Evolutionary conservation across 1,284 basidiomycete genomes (phyloP).

Genomic region (Sanghuangporus sanghuang): DNA sequence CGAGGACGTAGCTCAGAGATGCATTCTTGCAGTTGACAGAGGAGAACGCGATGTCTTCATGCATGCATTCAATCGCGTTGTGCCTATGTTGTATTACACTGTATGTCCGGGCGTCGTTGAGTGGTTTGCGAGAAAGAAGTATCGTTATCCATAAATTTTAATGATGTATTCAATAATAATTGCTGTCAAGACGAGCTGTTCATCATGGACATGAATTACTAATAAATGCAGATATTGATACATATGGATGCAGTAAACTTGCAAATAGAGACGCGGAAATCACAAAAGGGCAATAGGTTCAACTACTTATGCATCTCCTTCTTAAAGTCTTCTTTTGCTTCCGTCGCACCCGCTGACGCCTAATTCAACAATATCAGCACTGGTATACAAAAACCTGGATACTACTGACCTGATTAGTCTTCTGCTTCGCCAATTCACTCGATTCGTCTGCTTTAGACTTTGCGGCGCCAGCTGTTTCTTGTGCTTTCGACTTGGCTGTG

Average conservation of each 20-base stretch:
- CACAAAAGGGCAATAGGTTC: neutral
- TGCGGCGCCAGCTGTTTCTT: conserved; percentile 32
- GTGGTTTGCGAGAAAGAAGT: conserved; percentile 53
- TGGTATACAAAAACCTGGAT: neutral
- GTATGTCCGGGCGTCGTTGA: conserved; percentile 50
- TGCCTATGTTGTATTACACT: conserved; percentile 58
- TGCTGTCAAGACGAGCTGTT: neutral
- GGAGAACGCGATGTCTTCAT: conserved; percentile 53
- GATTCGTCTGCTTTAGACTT: conserved; percentile 32
- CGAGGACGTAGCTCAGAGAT: conserved; percentile 48
- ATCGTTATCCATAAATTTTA: conserved; percentile 34
- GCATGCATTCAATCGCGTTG: conserved; percentile 33
- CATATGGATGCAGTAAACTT: neutral
- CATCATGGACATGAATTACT: neutral
- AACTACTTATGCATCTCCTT: conserved; percentile 39
- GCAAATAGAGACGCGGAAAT: neutral
- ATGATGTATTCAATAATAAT: neutral
- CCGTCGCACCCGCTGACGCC: conserved; percentile 38
- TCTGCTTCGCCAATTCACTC: conserved; percentile 26
- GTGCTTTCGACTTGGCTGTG: conserved; percentile 27
- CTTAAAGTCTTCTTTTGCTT: conserved; percentile 42
- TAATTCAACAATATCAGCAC: conserved; percentile 21
- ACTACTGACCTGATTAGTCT: conserved; percentile 37
- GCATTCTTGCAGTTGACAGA: conserved; percentile 53
- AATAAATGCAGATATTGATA: neutral